Evolutionary conservation across 768 basidiomycete genomes (phyloP).

Genomic region (Termitomyces sp.): DNA sequence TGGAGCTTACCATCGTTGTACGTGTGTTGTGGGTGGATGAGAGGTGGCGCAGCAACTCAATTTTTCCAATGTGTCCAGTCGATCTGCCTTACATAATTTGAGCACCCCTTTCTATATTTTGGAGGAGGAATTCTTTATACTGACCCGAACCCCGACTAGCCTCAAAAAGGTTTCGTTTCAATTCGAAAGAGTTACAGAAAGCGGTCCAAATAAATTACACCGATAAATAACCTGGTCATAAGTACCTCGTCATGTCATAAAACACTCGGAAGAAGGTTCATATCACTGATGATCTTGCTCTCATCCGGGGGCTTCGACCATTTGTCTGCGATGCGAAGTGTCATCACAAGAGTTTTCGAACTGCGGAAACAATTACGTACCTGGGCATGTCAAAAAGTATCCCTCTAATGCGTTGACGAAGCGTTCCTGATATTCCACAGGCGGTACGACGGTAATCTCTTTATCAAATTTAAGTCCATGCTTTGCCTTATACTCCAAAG

Average conservation of each 20-base stretch:
- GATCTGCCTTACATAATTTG: no score
- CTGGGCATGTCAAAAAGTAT: slow-evolving; percentile 79
- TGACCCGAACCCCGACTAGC: no score
- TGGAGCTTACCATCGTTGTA: no score
- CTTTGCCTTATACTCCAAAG: slow-evolving; percentile 84
- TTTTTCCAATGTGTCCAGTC: no score
- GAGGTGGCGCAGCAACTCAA: no score
- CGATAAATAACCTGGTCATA: slow-evolving; percentile 4
- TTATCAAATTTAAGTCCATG: slow-evolving; percentile 68
- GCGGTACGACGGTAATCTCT: slow-evolving; percentile 79
- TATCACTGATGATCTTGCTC: slow-evolving; percentile 36
- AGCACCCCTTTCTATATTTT: no score
- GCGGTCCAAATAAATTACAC: slow-evolving; percentile 7
- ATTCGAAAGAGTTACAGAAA: no score
- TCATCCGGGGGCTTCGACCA: slow-evolving; percentile 48
- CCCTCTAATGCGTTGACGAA: slow-evolving; percentile 70
- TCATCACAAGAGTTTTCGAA: not conserved
- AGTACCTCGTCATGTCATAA: slow-evolving; percentile 22
- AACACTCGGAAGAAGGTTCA: slow-evolving; percentile 40
- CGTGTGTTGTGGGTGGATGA: no score
- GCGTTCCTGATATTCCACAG: slow-evolving; percentile 75
- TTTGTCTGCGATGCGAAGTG: slow-evolving; percentile 33
- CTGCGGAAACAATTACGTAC: slow-evolving; percentile 29
- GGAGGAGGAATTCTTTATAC: no score
- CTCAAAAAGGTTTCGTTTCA: no score